Conservation (phyloP, 2,329 filamentous ascomycete species). For the Amphichorda felina region DNA sequence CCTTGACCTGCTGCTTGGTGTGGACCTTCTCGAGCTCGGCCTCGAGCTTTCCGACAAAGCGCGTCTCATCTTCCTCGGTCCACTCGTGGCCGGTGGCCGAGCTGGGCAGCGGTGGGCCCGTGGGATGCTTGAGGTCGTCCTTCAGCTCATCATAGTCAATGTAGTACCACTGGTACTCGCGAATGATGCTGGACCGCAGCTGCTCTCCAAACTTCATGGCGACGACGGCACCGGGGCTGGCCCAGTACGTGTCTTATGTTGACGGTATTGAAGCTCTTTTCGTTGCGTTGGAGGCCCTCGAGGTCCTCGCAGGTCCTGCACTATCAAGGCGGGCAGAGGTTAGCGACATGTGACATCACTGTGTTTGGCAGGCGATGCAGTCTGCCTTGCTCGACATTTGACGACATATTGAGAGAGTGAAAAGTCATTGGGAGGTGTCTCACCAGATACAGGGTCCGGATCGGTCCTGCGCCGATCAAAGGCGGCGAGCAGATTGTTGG, state of each 20-base stretch:
- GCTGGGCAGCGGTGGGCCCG: constrained; percentile 32
- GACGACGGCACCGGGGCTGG: constrained; percentile 36
- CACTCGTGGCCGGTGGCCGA: constrained; percentile 48
- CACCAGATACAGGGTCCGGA: no score
- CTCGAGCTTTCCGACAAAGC: constrained; percentile 80
- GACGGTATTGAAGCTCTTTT: constrained; percentile 29
- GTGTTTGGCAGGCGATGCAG: no score
- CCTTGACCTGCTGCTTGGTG: constrained; percentile 94
- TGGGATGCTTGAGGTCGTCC: constrained; percentile 66
- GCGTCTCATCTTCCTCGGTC: constrained; percentile 84
- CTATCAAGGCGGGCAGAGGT: no score
- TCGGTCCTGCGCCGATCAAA: no score
- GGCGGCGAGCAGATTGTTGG: no score
- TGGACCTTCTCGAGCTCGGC: constrained; percentile 94
- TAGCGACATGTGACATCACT: no score
- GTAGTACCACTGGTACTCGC: constrained; percentile 97
- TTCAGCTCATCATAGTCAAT: constrained; percentile 96
- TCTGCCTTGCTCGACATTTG: no score
- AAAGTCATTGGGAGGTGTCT: no score
- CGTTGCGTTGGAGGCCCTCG: constrained; percentile 18
- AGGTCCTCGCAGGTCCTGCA: constrained; percentile 34
- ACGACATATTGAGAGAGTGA: no score
- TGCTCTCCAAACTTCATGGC: constrained; percentile 90
- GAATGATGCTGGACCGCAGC: constrained; percentile 88
- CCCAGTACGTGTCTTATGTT: constrained; percentile 19